A percentile compares a stretch with the other conserved stretches of the same genome.
phyloP scores from a whole-genome alignment of 2,329 filamentous ascomycete genomes.

The Phaeosphaeriaceae sp. region DNA sequence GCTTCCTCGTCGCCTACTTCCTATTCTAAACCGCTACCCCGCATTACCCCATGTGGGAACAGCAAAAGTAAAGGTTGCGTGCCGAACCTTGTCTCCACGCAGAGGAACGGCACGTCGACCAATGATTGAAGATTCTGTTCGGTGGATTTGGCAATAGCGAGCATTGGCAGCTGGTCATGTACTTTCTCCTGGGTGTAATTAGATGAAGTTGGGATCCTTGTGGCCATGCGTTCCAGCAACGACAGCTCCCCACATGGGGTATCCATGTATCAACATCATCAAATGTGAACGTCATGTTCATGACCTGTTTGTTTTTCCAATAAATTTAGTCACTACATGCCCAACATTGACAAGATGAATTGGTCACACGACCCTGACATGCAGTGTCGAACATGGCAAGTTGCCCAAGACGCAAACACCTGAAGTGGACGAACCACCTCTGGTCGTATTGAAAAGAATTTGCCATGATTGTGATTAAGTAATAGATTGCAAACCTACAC shows the following conservation, averaged over 20 bases:
- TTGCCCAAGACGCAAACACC: too few relatives aligned
- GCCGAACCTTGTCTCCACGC: slow-evolving; percentile 17
- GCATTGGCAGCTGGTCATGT: background rate
- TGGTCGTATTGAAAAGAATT: background rate
- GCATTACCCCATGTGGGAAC: slow-evolving; percentile 24
- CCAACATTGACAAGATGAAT: background rate
- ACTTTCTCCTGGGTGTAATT: slow-evolving; percentile 28
- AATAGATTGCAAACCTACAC: background rate
- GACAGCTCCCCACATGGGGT: slow-evolving; percentile 17
- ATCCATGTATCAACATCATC: slow-evolving; percentile 42
- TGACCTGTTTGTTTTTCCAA: background rate
- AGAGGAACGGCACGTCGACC: slow-evolving; percentile 6
- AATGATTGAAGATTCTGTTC: background rate
- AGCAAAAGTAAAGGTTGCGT: slow-evolving; percentile 17
- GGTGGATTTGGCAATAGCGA: background rate
- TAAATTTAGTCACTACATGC: background rate
- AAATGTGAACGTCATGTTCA: slow-evolving; percentile 21
- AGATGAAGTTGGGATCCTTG: slow-evolving; percentile 21
- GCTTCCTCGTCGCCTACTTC: slow-evolving; percentile 93
- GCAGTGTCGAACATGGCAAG: too few relatives aligned
- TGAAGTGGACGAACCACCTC: too few relatives aligned
- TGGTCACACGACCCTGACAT: background rate
- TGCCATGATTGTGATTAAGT: background rate
- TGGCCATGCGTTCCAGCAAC: slow-evolving; percentile 31
- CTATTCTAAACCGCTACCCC: slow-evolving; percentile 74